Conservation (phyloP, 176 grass and related monocot genomes). For the sorghum (Sorghum bicolor) region Sorghum_bicolor_NCBIv3 NC_012878.2:6960501-6961000, state of each 20-base stretch:
- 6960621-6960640: conserved; percentile 62
- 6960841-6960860: background rate
- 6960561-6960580: conserved; percentile 90
- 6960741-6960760: conserved; percentile 72
- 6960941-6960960: conserved; percentile 87
- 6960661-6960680: conserved; percentile 66
- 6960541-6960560: conserved; percentile 93
- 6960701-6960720: conserved; percentile 36
- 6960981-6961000: conserved; percentile 88
- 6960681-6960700: conserved; percentile 75
- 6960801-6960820: background rate
- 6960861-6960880: conserved; percentile 26
- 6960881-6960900: conserved; percentile 90
- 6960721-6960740: conserved; percentile 52
- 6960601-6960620: conserved; percentile 78
- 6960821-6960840: background rate
- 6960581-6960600: conserved; percentile 96
- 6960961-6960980: conserved; percentile 95
- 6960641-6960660: conserved; percentile 71
- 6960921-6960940: conserved; percentile 80
- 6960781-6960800: conserved; percentile 69
- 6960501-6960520: conserved; percentile 83
- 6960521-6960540: conserved; percentile 97
- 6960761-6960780: conserved; percentile 63
- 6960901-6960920: conserved; percentile 75